These are phyloP conservation scores for Zygoascus meyerae DNA, from an alignment of 1,139 yeast genomes.

Conservation along the genomic window DNA sequence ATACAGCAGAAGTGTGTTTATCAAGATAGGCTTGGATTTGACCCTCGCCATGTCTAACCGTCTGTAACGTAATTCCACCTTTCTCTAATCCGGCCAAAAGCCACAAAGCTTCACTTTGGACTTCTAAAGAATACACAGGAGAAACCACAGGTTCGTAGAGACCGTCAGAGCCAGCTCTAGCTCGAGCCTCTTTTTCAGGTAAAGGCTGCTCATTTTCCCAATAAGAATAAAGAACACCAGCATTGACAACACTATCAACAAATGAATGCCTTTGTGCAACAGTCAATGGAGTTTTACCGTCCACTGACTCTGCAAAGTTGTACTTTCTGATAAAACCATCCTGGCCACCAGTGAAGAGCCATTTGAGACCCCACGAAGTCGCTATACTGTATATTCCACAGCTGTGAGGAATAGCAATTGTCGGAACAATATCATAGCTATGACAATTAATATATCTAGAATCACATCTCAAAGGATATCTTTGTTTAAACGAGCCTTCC, in stretches of 20 bases:
- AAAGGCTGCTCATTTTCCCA: slow-evolving; percentile 96
- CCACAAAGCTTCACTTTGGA: slow-evolving; percentile 79
- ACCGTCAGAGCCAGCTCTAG: slow-evolving; percentile 41
- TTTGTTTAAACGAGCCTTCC: slow-evolving; percentile 18
- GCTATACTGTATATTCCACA: slow-evolving; percentile 63
- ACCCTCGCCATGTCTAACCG: slow-evolving; percentile 82
- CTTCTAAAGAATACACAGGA: slow-evolving; percentile 85
- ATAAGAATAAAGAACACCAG: slow-evolving; percentile 76
- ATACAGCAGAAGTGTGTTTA: slow-evolving; percentile 69
- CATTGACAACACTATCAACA: slow-evolving; percentile 74
- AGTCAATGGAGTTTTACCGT: slow-evolving; percentile 85
- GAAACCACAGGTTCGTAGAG: slow-evolving; percentile 43
- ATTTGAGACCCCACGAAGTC: slow-evolving; percentile 74
- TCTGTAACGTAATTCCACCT: slow-evolving; percentile 85
- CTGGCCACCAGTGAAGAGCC: slow-evolving; percentile 92
- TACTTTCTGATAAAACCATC: slow-evolving; percentile 91
- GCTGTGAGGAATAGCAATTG: slow-evolving; percentile 39
- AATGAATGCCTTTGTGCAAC: slow-evolving; percentile 87
- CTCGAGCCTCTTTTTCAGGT: slow-evolving; percentile 40
- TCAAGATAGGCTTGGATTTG: slow-evolving; percentile 67
- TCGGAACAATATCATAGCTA: slow-evolving; percentile 39
- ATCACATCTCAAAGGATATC: slow-evolving; percentile 22
- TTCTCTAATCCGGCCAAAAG: slow-evolving; percentile 70
- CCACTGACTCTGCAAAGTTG: slow-evolving; percentile 78
- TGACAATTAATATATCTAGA: slow-evolving; percentile 16